These are phyloP conservation scores for Leucosporidium yakuticum DNA, from an alignment of 768 basidiomycete species.

Conservation along the genomic window DNA sequence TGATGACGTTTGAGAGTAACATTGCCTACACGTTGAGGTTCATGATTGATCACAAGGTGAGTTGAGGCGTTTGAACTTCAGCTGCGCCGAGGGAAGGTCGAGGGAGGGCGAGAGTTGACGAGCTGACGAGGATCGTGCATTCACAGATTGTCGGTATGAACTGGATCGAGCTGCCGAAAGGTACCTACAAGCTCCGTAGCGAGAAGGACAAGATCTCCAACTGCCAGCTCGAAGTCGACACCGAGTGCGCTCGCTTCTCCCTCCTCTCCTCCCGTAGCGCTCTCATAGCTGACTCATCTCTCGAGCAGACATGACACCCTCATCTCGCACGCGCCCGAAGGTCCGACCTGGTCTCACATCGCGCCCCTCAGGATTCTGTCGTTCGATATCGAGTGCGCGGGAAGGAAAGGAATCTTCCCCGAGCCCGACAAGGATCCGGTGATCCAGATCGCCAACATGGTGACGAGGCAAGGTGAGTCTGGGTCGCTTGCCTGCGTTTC, in stretches of 20 bases:
- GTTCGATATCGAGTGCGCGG: constrained; percentile 99
- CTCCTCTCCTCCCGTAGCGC: background rate
- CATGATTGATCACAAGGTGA: constrained; percentile 94
- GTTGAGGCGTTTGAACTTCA: constrained; percentile 16
- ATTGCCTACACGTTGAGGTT: constrained; percentile 84
- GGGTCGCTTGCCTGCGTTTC: background rate
- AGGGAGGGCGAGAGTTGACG: no score
- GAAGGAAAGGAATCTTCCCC: constrained; percentile 93
- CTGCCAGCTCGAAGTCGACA: constrained; percentile 81
- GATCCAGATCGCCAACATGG: constrained; percentile 99
- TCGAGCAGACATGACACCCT: constrained; percentile 67
- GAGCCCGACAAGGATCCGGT: constrained; percentile 86
- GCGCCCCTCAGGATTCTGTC: constrained; percentile 90
- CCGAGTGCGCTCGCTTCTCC: constrained; percentile 51
- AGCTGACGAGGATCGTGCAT: background rate
- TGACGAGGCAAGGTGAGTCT: constrained; percentile 81
- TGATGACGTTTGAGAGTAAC: constrained; percentile 86
- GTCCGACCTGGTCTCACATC: constrained; percentile 74
- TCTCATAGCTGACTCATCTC: background rate
- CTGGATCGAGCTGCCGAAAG: constrained; percentile 89
- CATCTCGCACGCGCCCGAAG: constrained; percentile 86
- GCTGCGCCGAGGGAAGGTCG: background rate
- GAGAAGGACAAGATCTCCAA: constrained; percentile 60
- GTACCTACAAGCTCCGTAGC: constrained; percentile 64
- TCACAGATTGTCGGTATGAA: constrained; percentile 92